Conservation (phyloP, 768 basidiomycete species). For the Nidula microcarpa region DNA sequence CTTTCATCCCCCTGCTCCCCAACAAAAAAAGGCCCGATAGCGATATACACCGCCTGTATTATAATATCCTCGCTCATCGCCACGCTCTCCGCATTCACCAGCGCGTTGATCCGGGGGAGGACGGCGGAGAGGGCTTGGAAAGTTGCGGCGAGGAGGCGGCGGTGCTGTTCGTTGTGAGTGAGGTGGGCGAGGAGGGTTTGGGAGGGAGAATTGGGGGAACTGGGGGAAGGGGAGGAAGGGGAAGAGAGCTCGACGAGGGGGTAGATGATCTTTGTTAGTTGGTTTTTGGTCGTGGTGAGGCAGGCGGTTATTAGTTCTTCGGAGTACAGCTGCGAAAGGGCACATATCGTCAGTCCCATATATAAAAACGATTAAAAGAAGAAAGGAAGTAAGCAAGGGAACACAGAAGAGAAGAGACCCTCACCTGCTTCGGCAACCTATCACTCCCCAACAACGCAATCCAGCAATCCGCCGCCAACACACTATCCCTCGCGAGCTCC, state of each 20-base stretch:
- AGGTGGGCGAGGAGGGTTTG: constrained; percentile 43
- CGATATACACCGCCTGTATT: constrained; percentile 89
- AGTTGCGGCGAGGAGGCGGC: constrained; percentile 58
- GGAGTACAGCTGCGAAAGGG: constrained; percentile 71
- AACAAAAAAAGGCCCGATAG: constrained; percentile 93
- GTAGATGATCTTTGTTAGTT: constrained; percentile 75
- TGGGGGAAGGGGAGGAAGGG: constrained; percentile 27
- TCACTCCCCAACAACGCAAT: constrained; percentile 77
- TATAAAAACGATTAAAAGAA: neutral
- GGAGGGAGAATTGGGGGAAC: constrained; percentile 29
- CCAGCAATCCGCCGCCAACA: constrained; percentile 81
- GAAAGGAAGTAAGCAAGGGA: too few species aligned
- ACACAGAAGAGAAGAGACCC: constrained; percentile 9
- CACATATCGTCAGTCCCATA: constrained; percentile 1
- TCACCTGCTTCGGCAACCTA: constrained; percentile 81
- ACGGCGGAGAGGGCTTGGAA: constrained; percentile 72
- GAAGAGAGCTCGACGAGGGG: constrained; percentile 78
- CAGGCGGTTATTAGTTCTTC: constrained; percentile 88
- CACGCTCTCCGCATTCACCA: constrained; percentile 69
- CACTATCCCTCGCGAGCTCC: constrained; percentile 66
- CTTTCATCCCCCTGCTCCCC: constrained; percentile 60
- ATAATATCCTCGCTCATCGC: constrained; percentile 89
- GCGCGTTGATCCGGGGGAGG: constrained; percentile 68
- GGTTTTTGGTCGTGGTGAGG: constrained; percentile 73
- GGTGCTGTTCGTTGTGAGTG: constrained; percentile 26